phyloP scores from a whole-genome alignment of 1,139 yeast species.

The Magnusiomyces ingens region DNA sequence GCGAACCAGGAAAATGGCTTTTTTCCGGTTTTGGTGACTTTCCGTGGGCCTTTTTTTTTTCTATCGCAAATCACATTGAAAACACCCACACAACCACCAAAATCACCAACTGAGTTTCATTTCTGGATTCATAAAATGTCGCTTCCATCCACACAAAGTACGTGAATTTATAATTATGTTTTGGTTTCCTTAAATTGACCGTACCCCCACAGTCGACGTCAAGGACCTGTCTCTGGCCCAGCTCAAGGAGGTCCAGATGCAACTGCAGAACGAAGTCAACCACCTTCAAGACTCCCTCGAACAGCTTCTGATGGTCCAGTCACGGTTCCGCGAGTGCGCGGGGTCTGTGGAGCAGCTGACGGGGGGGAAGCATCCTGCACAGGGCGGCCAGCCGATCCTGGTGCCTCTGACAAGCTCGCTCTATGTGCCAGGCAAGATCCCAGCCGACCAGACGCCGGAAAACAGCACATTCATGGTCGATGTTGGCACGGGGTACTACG shows the following conservation, averaged over 20 bases:
- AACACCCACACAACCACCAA: too few species aligned
- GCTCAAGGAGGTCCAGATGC: slow-evolving; percentile 73
- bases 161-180: too few species aligned
- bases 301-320: slow-evolving; percentile 78
- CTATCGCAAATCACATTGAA: too few species aligned
- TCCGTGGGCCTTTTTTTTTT: too few species aligned
- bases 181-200: background rate
- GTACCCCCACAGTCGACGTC: slow-evolving; percentile 41
- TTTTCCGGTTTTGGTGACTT: too few species aligned
- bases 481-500: slow-evolving; percentile 93
- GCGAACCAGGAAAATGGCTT: too few species aligned
- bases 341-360: slow-evolving; percentile 46
- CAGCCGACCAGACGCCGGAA: slow-evolving; percentile 39
- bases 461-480: slow-evolving; percentile 66
- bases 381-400: slow-evolving; percentile 44
- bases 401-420: slow-evolving; percentile 87
- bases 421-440: slow-evolving; percentile 72
- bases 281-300: slow-evolving; percentile 80
- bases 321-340: slow-evolving; percentile 76
- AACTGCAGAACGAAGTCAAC: slow-evolving; percentile 76
- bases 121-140: background rate
- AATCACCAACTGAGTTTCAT: too few species aligned
- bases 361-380: background rate
- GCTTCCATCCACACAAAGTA: too few species aligned
- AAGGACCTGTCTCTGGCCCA: slow-evolving; percentile 74